Evolutionary conservation across 139 green algal genomes (phyloP), one percentile per base, ranked within the genome.

Genomic region (Tetratostichococcus sp.): DNA sequence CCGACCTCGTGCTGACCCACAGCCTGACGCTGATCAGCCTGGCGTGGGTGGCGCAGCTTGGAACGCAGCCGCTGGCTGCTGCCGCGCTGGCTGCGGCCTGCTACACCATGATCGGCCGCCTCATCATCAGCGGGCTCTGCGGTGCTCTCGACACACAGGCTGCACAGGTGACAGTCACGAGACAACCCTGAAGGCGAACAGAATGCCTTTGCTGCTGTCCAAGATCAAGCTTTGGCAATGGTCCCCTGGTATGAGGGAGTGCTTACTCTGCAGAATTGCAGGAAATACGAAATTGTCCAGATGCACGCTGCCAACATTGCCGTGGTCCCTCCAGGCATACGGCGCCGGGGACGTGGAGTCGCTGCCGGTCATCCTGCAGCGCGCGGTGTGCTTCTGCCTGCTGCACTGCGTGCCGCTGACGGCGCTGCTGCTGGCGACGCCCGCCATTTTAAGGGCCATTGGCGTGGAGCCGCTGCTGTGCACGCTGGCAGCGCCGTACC

Each of bases 401-500:
- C 26, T 68, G 58, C 72, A 75, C 50, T 77, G 71, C 67, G 25
- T 75, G 23, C 78, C 78, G 32, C 67, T 82, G 58, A 72, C 78
- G 43, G 68, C 42, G 16, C n/a, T 70, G 23, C 74, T 79, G n/a
- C 28, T 82, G 28, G 31, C 17, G 1, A 43, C 75, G 34, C 78
- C 78, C 3, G 22, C 16, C 14, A n/a, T 82, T 35, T 58, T 82
- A 39, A 58, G 30, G 0, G 34, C 62, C 26, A 67, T 79, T 31
- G 82, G 78, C 17, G 30, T 76, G 25, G 78, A 84, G 0, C 32
- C 59, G 0, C 33, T 78, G 34, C 35, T 88, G 59, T 78, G 75
- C 42, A 65, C 28, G 4, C 57, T 73, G 59, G 83, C 80, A 31
- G 26, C 73, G 0, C 57, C 69, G 11, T 89, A 87, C 73, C 68